Base-by-base conservation (phyloP, 257 asterid genomes). In the Echites panduratus region DNA sequence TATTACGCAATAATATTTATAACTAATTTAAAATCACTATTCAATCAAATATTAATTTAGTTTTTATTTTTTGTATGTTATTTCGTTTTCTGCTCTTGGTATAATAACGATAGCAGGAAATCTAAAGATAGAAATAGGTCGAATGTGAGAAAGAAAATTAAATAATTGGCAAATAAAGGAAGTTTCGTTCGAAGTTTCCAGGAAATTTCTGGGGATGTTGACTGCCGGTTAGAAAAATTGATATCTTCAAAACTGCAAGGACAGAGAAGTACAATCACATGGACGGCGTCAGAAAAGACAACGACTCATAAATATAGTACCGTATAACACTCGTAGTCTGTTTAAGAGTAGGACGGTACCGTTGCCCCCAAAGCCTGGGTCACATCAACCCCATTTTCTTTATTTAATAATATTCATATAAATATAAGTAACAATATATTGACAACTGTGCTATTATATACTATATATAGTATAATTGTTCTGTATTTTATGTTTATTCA, bases 121-220 rank as follows among this genome's bases (percentile, higher is more conserved):
- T n/a, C n/a, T n/a, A n/a, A 32, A 32, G 38, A 32, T 1, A 32
- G 38, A 32, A 1, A 32, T 32, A 32, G 35, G 12, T 57, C 14
- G 64, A 57, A 57, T 71, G 2, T 32, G 35, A 29, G 57, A 16
- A 35, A 9, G 43, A 66, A 66, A 20, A 43, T 43, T 7, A 20
- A 66, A 66, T 38, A n/a, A 32, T 32, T 32, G 38, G 38, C 3
- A 32, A 32, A 32, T 3, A 32, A 1, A 32, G 38, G 1, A 32
- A 32, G 3, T 32, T 32, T 32, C 38, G 38, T 32, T 32, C 38
- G 87, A 83, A 83, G 72, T 73, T 83, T 82, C 89, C 77, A 7
- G 8, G 89, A 73, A 85, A 85, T 49, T 85, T 81, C 86, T 49
- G 27, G 16, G 53, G 78, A 73, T 41, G 35, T 64, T 76, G 77